Conservation (phyloP, 176 grass and related monocot genomes). For the Juncus effusus region DNA sequence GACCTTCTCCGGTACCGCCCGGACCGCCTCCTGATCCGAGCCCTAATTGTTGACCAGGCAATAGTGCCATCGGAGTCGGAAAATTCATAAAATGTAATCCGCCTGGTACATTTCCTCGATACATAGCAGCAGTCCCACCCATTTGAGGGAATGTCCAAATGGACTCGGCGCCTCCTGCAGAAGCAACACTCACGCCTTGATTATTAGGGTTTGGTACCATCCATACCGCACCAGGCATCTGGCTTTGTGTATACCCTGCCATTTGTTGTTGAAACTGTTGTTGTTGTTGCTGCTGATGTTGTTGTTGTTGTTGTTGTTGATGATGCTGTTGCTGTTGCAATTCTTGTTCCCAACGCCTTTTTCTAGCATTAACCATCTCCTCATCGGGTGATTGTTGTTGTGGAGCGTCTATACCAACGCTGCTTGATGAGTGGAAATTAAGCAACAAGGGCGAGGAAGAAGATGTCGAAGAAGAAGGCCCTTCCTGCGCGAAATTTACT, state of each 20-base stretch:
- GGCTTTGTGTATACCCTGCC: constrained; percentile 79
- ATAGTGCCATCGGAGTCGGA: constrained; percentile 69
- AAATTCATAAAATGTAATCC: constrained; percentile 99
- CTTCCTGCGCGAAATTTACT: constrained; percentile 48
- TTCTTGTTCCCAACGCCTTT: constrained; percentile 80
- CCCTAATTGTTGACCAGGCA: constrained; percentile 80
- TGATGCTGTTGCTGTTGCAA: constrained; percentile 47
- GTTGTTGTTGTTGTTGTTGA: constrained; percentile 14
- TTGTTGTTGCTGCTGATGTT: constrained; percentile 40
- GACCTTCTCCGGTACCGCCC: constrained; percentile 40
- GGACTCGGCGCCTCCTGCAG: constrained; percentile 48
- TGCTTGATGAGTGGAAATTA: constrained; percentile 68
- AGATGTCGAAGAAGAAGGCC: constrained; percentile 59
- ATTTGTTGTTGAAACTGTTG: constrained; percentile 73
- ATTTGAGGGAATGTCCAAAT: constrained; percentile 88
- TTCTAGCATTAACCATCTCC: constrained; percentile 49
- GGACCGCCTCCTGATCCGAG: constrained; percentile 33
- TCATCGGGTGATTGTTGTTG: constrained; percentile 55
- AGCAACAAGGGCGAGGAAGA: constrained; percentile 61
- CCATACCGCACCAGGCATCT: constrained; percentile 74
- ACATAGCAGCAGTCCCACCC: constrained; percentile 46
- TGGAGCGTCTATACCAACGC: constrained; percentile 52
- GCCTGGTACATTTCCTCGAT: constrained; percentile 60
- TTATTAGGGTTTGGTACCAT: constrained; percentile 83
- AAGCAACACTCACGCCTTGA: constrained; percentile 37